A percentile compares a stretch with the other conserved stretches of the same genome.
phyloP scores from a whole-genome alignment of 179 eudicot genomes.

The Sideroxylon spinosum region DNA sequence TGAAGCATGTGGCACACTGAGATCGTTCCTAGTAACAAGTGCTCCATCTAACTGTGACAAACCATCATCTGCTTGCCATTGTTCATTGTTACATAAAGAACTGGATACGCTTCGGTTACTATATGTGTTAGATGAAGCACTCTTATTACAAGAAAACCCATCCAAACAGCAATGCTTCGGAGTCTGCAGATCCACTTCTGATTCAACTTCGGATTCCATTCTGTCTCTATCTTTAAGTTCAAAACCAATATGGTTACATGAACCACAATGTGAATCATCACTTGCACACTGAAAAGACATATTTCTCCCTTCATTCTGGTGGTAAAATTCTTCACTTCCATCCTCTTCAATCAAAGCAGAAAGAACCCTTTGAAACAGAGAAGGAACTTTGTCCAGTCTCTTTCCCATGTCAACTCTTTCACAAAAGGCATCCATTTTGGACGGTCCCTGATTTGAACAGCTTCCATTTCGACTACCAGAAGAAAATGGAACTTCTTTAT shows the following conservation, averaged over 20 bases:
- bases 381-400: conserved; percentile 25
- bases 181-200: conserved; percentile 9
- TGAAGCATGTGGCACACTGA: conserved; percentile 26
- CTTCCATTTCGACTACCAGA: conserved; percentile 23
- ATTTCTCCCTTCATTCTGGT: conserved; percentile 20
- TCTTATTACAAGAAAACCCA: conserved; percentile 35
- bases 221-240: conserved; percentile 7
- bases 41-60: conserved; percentile 10
- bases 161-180: conserved; percentile 3
- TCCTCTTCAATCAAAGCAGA: conserved; percentile 54
- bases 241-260: conserved; percentile 6
- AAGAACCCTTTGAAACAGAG: conserved; percentile 45
- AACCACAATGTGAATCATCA: conserved; percentile 24
- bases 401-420: conserved; percentile 26
- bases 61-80: conserved; percentile 32
- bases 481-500: conserved; percentile 10
- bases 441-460: conserved; percentile 21
- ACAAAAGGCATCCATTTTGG: conserved; percentile 26
- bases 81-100: conserved; percentile 29
- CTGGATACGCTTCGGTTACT: conserved; percentile 18
- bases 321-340: conserved; percentile 40
- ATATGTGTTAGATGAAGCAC: conserved; percentile 23
- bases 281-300: conserved; percentile 32
- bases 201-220: conserved; percentile 10
- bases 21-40: conserved; percentile 12